These are phyloP conservation scores for Tolypocladium tropicale DNA, from an alignment of 2,329 filamentous ascomycete genomes.

Conservation along the genomic window DNA sequence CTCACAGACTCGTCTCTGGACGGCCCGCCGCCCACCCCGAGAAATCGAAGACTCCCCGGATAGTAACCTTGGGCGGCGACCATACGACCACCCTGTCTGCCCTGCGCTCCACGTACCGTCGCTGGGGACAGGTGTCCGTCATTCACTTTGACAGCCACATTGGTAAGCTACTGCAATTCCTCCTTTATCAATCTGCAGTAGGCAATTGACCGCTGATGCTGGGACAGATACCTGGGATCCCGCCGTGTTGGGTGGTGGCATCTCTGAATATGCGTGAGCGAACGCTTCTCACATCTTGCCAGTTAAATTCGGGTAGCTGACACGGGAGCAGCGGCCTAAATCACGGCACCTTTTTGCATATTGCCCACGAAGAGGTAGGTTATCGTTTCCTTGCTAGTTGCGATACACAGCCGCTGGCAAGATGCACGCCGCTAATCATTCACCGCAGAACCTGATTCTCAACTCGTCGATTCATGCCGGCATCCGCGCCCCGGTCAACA, in stretches of 20 bases:
- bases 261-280: not conserved
- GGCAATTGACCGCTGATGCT: not conserved
- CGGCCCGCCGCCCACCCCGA: conserved; percentile 5
- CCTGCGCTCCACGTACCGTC: conserved; percentile 48
- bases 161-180: conserved; percentile 1
- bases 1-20: conserved; percentile 8
- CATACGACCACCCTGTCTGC: conserved; percentile 58
- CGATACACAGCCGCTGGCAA: not conserved
- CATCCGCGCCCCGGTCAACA: conserved; percentile 61
- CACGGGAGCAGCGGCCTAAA: conserved; percentile 6
- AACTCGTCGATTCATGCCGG: conserved; percentile 71
- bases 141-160: conserved; percentile 60
- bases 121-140: conserved; percentile 53
- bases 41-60: conserved; percentile 7
- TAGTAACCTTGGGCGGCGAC: conserved; percentile 62
- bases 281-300: not conserved
- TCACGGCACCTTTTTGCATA: conserved; percentile 14
- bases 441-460: conserved; percentile 40
- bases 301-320: not conserved
- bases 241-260: not conserved
- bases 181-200: no score
- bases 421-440: not conserved
- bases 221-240: not conserved
- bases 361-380: conserved; percentile 12
- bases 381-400: not conserved